Evolutionary conservation across 2,329 filamentous ascomycete species (phyloP).

Genomic region (Chaetothyriales sp.): DNA sequence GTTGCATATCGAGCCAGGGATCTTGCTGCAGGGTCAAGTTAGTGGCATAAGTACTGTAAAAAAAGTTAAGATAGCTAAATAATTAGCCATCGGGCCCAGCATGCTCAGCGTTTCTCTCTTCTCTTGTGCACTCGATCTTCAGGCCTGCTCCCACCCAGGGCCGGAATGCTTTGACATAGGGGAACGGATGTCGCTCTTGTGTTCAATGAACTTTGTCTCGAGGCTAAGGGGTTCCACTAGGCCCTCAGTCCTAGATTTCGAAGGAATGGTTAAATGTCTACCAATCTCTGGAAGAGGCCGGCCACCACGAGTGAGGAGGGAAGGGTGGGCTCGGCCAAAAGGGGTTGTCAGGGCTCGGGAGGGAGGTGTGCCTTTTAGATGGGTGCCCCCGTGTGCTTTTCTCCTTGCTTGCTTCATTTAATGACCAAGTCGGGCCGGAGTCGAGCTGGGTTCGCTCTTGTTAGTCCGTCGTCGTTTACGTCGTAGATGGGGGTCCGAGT

Average conservation of each 20-base stretch:
- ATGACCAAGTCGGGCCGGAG: not conserved
- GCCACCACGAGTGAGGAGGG: too few species aligned
- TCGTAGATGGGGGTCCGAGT: not conserved
- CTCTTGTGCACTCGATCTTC: not conserved
- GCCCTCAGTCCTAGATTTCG: not conserved
- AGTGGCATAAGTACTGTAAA: not conserved
- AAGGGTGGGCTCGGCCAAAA: not conserved
- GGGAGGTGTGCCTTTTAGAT: not conserved
- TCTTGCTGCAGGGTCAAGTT: not conserved
- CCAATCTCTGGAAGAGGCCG: not conserved
- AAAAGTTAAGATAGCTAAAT: not conserved
- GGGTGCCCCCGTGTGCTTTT: not conserved
- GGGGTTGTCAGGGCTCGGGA: too few species aligned
- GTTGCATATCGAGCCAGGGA: not conserved
- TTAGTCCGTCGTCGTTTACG: not conserved
- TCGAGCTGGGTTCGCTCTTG: not conserved
- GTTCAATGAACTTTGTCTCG: not conserved
- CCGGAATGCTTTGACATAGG: not conserved
- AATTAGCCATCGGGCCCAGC: not conserved
- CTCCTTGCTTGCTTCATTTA: not conserved
- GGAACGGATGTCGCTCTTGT: not conserved
- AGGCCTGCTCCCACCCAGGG: not conserved
- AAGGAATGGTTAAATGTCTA: not conserved
- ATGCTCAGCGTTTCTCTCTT: not conserved
- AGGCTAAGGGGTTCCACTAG: not conserved